Evolutionary conservation across 2,329 filamentous ascomycete genomes (phyloP), one percentile per base, ranked within the genome.

Genomic region (Ascochyta lentis): DNA sequence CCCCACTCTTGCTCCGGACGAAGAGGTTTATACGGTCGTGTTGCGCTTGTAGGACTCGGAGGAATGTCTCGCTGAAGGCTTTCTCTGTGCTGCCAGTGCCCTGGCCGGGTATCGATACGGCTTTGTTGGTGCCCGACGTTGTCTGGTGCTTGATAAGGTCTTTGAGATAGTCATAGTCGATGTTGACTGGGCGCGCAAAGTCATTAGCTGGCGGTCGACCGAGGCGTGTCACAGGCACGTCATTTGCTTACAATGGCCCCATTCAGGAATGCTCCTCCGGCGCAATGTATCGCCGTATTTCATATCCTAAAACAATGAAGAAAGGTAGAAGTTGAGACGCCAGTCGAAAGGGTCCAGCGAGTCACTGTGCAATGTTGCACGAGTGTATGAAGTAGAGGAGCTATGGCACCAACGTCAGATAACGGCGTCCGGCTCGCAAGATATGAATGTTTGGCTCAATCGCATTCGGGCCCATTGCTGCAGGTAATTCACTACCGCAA

Each of bases 161-260:
- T 77, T 96, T 96, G 61, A 96, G 84, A 44, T 90, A 89, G 74
- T 94, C 91, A 81, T 96, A 96, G 75, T 95, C 91, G 76, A 96
- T 86, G 76, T 96, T 95, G 74, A 93, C 89, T 91, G 73, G 19
- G 41, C n/a, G 43, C 37, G 47, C 48, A 39, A 33, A 22, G 29
- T 15, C 48, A 58, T 69, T 45, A 71, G 66, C 48, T 26, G 40
- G 16, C 29, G n/a, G 29, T n/a, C 19, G 24, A 27, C 41, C 26
- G 29, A 44, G 41, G 45, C 35, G 42, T 42, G 54, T 37, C 22
- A 6, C 2, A 16, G 35, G 16, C 19, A 24, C 45, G 42, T 39
- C 42, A 41, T 54, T 4, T 40, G 75, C 79, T 70, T 80, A 91
- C 88, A 89, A 62, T 91, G 83, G 68, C 85, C 89, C 90, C 90